Conservation (phyloP, 2,329 filamentous ascomycete species). For the Beauveria brongniartii region DNA sequence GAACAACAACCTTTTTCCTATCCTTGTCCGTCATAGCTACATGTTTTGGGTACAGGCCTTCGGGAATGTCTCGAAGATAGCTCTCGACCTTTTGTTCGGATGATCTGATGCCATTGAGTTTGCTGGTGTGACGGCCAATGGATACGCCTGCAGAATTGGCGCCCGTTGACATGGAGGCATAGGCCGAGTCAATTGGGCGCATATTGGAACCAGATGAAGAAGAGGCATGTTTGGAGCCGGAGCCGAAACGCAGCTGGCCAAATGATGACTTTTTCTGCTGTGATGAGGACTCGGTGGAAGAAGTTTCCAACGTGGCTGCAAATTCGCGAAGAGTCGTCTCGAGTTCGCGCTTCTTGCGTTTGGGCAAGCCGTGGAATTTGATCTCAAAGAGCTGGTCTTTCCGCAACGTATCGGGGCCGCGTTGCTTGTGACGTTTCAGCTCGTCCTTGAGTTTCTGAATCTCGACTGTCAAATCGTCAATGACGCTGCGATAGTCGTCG, state of each 20-base stretch:
- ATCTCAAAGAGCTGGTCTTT: constrained; percentile 79
- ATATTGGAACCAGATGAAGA: constrained; percentile 45
- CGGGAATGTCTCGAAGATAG: constrained; percentile 65
- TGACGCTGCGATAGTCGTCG: constrained; percentile 73
- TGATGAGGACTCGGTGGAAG: constrained; percentile 33
- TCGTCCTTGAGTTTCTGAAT: constrained; percentile 72
- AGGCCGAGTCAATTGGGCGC: constrained; percentile 52
- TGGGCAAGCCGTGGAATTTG: constrained; percentile 64
- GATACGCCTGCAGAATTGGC: constrained; percentile 36
- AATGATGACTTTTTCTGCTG: constrained; percentile 32
- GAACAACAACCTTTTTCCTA: constrained; percentile 70
- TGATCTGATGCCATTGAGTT: constrained; percentile 27
- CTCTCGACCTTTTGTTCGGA: constrained; percentile 56
- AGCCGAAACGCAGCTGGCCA: constrained; percentile 34
- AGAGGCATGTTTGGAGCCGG: constrained; percentile 43
- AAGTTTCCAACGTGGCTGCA: constrained; percentile 52
- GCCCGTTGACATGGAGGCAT: constrained; percentile 57
- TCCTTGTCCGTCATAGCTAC: constrained; percentile 60
- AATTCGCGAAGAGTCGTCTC: constrained; percentile 68
- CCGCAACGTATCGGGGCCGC: constrained; percentile 57
- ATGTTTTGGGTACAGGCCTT: constrained; percentile 56
- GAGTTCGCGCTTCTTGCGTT: constrained; percentile 66
- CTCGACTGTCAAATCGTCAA: constrained; percentile 78
- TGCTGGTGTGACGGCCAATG: constrained; percentile 25
- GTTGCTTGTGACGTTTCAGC: constrained; percentile 61